Evolutionary conservation across 2,329 filamentous ascomycete genomes (phyloP).

Genomic region (Aspergillus pseudotamarii): DNA sequence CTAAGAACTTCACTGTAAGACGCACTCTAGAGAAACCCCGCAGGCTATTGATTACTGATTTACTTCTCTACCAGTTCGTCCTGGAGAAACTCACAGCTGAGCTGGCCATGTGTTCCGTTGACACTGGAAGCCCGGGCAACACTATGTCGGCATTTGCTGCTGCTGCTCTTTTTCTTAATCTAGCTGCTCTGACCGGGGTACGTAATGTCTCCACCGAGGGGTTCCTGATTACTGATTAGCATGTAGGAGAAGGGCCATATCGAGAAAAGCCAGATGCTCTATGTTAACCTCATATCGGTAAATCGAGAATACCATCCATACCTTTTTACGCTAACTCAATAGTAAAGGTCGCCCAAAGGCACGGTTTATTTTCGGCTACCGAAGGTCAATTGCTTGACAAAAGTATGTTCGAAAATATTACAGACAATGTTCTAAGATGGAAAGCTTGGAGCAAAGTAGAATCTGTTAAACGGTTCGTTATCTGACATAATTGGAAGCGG

Average conservation of each 20-base stretch:
- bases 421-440: slow-evolving; percentile 52
- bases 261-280: slow-evolving; percentile 55
- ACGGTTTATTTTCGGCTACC: slow-evolving; percentile 53
- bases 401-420: slow-evolving; percentile 45
- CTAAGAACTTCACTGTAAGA: slow-evolving; percentile 47
- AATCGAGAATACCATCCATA: slow-evolving; percentile 11
- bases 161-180: slow-evolving; percentile 51
- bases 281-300: slow-evolving; percentile 52
- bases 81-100: slow-evolving; percentile 47
- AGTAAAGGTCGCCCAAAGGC: slow-evolving; percentile 47
- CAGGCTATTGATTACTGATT: slow-evolving; percentile 5
- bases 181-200: slow-evolving; percentile 53
- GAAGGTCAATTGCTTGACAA: slow-evolving; percentile 48
- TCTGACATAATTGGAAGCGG: neutral
- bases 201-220: neutral
- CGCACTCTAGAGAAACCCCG: neutral
- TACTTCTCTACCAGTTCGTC: slow-evolving; percentile 21
- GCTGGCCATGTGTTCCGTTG: slow-evolving; percentile 46
- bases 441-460: slow-evolving; percentile 57
- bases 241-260: slow-evolving; percentile 45
- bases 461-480: slow-evolving; percentile 48
- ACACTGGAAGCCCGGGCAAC: slow-evolving; percentile 42
- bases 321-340: neutral
- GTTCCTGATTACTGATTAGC: slow-evolving; percentile 11
- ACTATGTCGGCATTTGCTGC: slow-evolving; percentile 53